Base-by-base conservation (phyloP, 2,329 filamentous ascomycete genomes). In the Colletotrichum endophyticum region DNA sequence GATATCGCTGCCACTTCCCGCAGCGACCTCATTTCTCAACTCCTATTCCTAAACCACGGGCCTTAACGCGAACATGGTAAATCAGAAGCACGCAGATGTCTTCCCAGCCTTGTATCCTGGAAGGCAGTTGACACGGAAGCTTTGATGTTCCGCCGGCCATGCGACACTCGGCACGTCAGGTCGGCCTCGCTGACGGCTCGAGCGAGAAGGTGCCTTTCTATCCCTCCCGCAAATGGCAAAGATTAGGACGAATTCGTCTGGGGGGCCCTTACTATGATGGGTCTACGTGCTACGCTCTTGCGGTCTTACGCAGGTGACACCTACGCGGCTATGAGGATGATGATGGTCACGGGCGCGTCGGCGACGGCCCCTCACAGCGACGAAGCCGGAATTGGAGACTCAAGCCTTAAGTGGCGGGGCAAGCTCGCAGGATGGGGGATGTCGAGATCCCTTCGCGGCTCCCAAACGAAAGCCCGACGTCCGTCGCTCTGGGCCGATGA, bases 41-140 rank as follows among this genome's bases (percentile, higher is more conserved):
- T 44, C 8, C 2, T 44, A 44, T 44, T 44, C 8, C 36, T 19
- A 6, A 19, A n/a, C 9, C 19, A 44, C 39, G 39, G 39, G 19
- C 39, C 19, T n/a, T 49, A 3, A 12, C 3, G 1, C 39, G 9
- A 4, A 49, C 1, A 49, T 3, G 19, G 2, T 44, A 3, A 1
- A 44, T n/a, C 3, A 6, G 39, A n/a, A n/a, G 19, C 39, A 11
- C 19, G 39, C 16, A 3, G 2, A n/a, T n/a, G 8, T 44, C 5
- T 44, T 44, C 39, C 19, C 19, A 44, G 9, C 5, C 8, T 11
- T n/a, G 2, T 44, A 6, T 3, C 1, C 16, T 44, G 39, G 39
- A 44, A 44, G 39, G 19, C 8, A 44, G 9, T 2, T 44, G 8
- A 2, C 1, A 39, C 16, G 36, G 3, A 19, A 39, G 34, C 34